A percentile compares a stretch with the other conserved stretches of the same genome.
These are phyloP conservation scores for Xylaria curta DNA, from an alignment of 495 filamentous ascomycete genomes.

Conservation along the genomic window DNA sequence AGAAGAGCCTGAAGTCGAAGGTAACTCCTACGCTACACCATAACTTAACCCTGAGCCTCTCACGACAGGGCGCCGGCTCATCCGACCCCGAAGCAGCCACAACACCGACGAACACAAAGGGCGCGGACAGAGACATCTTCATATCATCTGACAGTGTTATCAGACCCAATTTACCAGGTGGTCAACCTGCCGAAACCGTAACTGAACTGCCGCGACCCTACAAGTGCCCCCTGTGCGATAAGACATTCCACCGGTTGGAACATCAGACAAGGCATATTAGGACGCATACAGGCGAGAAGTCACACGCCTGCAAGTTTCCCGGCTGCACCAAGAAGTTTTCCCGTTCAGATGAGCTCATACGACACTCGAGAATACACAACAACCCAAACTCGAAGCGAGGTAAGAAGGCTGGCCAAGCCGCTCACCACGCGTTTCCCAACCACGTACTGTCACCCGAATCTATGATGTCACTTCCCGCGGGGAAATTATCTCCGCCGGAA, in stretches of 20 bases:
- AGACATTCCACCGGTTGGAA: conserved; percentile 97
- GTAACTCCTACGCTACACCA: no score
- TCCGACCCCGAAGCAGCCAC: no score
- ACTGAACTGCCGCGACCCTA: conserved; percentile 82
- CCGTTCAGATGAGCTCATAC: conserved; percentile 93
- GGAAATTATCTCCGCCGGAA: no score
- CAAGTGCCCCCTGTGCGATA: conserved; percentile 98
- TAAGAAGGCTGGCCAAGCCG: conserved; percentile 74
- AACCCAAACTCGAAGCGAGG: conserved; percentile 96
- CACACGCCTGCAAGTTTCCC: conserved; percentile 90
- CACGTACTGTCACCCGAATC: conserved; percentile 56
- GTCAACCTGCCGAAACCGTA: no score
- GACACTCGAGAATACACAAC: conserved; percentile 97
- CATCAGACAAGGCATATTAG: conserved; percentile 98
- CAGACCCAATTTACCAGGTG: no score
- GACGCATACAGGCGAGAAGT: conserved; percentile 98
- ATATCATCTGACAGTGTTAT: no score
- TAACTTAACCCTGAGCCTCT: no score
- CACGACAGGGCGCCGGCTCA: no score
- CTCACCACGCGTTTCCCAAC: conserved; percentile 40
- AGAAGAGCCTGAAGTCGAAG: no score
- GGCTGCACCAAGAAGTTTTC: conserved; percentile 98
- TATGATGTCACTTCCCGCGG: conserved; percentile 71
- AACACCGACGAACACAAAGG: no score
- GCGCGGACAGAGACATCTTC: no score